Evolutionary conservation across 208 protist species (phyloP).

Genomic region (Blechomonas ayalai): DNA sequence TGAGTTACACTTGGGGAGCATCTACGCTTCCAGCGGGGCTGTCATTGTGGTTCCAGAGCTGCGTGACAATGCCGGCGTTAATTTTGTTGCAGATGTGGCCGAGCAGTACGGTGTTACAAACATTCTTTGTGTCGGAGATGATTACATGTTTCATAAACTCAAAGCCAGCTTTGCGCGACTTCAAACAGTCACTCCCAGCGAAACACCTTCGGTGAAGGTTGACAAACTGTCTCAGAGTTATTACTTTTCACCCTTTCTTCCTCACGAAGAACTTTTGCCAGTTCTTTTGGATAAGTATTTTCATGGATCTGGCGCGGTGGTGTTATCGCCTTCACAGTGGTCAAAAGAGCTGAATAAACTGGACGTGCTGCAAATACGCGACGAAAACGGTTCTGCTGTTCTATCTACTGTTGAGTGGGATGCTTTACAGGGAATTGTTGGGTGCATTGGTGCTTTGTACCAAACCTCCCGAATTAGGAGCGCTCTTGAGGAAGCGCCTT

Average conservation of each 20-base stretch:
- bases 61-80: slow-evolving; percentile 38
- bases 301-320: slow-evolving; percentile 48
- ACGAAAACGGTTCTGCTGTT: slow-evolving; percentile 41
- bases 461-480: slow-evolving; percentile 23
- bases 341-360: slow-evolving; percentile 54
- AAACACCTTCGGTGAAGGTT: slow-evolving; percentile 19
- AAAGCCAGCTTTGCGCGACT: slow-evolving; percentile 15
- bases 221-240: slow-evolving; percentile 61
- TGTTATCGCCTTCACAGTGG: slow-evolving; percentile 55
- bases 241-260: slow-evolving; percentile 13
- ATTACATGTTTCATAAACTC: slow-evolving; percentile 66
- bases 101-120: slow-evolving; percentile 51
- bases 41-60: slow-evolving; percentile 66
- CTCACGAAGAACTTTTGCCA: slow-evolving; percentile 26
- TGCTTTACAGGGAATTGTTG: slow-evolving; percentile 58
- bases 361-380: slow-evolving; percentile 57
- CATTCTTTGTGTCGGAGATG: slow-evolving; percentile 66
- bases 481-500: slow-evolving; percentile 36
- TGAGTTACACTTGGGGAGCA: slow-evolving; percentile 27
- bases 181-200: slow-evolving; percentile 5
- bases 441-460: slow-evolving; percentile 69
- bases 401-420: slow-evolving; percentile 39
- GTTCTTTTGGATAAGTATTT: slow-evolving; percentile 56
- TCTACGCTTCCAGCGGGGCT: slow-evolving; percentile 64
- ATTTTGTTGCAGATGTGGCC: slow-evolving; percentile 59